These are phyloP conservation scores for Harrya chromipes DNA, from an alignment of 768 basidiomycete genomes.

Conservation along the genomic window DNA sequence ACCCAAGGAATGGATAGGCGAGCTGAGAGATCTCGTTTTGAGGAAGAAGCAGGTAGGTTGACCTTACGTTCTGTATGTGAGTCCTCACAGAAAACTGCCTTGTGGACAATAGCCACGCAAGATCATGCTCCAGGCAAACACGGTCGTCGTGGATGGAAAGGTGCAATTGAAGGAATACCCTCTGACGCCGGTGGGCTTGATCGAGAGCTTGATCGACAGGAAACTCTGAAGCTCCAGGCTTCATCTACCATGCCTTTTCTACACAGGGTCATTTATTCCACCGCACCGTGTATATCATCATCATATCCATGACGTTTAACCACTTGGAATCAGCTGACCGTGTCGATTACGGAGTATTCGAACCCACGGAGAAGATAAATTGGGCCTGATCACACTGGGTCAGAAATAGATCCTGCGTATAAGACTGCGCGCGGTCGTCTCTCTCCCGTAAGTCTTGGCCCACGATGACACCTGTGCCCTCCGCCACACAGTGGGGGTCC, in stretches of 20 bases:
- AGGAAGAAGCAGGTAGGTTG: conserved; percentile 69
- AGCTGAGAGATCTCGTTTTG: conserved; percentile 74
- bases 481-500: conserved; percentile 16
- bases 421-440: neutral
- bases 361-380: no score
- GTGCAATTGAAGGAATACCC: conserved; percentile 80
- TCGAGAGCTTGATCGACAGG: conserved; percentile 81
- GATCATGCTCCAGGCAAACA: conserved; percentile 83
- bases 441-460: neutral
- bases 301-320: no score
- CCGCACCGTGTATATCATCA: neutral
- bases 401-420: conserved; percentile 7
- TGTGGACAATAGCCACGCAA: conserved; percentile 62
- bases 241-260: no score
- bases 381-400: neutral
- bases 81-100: neutral
- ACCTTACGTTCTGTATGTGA: neutral
- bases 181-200: conserved; percentile 65
- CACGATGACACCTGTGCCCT: conserved; percentile 12
- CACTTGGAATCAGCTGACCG: no score
- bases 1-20: conserved; percentile 64
- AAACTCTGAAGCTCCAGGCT: conserved; percentile 36
- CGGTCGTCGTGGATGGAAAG: conserved; percentile 60
- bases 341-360: no score
- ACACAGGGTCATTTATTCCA: no score